A percentile compares a stretch with the other conserved stretches of the same genome.
Evolutionary conservation across 345 rosid species (phyloP).

Genomic region (Fremontodendron californicum): DNA sequence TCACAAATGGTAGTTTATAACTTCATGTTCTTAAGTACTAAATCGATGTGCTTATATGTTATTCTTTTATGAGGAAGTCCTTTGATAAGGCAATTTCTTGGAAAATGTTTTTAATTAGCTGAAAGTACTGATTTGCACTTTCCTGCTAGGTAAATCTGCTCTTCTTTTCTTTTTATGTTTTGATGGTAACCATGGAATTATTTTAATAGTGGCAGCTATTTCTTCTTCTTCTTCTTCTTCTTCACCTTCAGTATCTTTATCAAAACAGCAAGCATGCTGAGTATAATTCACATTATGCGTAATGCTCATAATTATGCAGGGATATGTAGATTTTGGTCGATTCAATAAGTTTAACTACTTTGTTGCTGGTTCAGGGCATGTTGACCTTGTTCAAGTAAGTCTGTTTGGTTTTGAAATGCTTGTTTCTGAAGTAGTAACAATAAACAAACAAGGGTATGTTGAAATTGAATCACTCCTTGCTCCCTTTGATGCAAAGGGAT

Average conservation of each 20-base stretch:
- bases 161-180: neutral
- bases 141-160: neutral
- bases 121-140: neutral
- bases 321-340: constrained; percentile 76
- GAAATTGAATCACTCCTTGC: neutral
- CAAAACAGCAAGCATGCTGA: neutral
- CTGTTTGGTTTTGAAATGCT: neutral
- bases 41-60: constrained; percentile 11
- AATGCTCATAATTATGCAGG: constrained; percentile 46
- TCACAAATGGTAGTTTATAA: constrained; percentile 58
- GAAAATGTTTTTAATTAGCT: neutral
- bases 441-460: neutral
- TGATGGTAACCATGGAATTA: neutral
- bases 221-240: too few relatives aligned
- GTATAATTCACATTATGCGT: neutral
- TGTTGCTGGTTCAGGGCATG: constrained; percentile 48
- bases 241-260: too few relatives aligned
- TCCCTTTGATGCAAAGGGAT: neutral
- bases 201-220: too few relatives aligned
- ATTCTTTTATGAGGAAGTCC: neutral
- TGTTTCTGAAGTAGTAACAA: neutral
- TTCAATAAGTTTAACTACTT: constrained; percentile 64
- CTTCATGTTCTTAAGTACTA: constrained; percentile 30
- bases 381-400: constrained; percentile 70
- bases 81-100: neutral